Evolutionary conservation across 2,329 filamentous ascomycete species (phyloP).

Genomic region (Thermoascus crustaceus): DNA sequence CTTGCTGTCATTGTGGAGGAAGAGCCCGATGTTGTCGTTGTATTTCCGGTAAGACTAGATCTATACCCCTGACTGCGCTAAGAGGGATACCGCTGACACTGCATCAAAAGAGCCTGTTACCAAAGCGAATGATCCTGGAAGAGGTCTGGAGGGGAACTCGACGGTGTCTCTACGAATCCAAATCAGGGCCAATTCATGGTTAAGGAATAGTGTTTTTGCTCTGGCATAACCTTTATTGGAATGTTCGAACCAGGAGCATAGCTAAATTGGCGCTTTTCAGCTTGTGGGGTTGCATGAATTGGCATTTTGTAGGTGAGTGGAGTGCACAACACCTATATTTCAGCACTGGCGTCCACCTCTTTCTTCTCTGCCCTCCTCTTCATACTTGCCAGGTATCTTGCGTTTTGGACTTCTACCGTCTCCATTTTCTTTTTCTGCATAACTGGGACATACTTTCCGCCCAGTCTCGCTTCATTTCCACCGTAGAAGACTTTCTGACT

Average conservation of each 20-base stretch:
- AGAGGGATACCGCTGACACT: slow-evolving; percentile 5
- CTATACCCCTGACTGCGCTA: slow-evolving; percentile 1
- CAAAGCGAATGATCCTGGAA: slow-evolving; percentile 66
- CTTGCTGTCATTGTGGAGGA: slow-evolving; percentile 82
- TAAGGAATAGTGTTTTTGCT: slow-evolving; percentile 5
- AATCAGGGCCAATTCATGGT: slow-evolving; percentile 27
- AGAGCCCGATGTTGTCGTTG: slow-evolving; percentile 83
- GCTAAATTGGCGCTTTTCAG: not conserved
- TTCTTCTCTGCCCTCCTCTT: slow-evolving; percentile 32
- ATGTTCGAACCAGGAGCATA: no score
- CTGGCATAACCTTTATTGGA: not conserved
- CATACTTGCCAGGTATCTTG: slow-evolving; percentile 47
- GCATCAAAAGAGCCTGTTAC: slow-evolving; percentile 52
- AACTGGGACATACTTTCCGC: slow-evolving; percentile 51
- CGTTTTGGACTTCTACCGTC: slow-evolving; percentile 54
- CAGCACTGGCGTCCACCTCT: slow-evolving; percentile 18
- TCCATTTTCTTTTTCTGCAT: slow-evolving; percentile 50
- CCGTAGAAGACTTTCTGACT: slow-evolving; percentile 53
- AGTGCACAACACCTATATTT: slow-evolving; percentile 11
- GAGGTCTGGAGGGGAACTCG: slow-evolving; percentile 82
- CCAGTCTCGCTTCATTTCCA: slow-evolving; percentile 44
- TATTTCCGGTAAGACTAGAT: slow-evolving; percentile 61
- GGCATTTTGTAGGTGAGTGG: slow-evolving; percentile 1
- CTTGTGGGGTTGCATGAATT: not conserved
- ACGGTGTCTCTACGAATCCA: slow-evolving; percentile 69